These are phyloP conservation scores for Scleroderma bovista DNA, from an alignment of 768 basidiomycete species.

Conservation along the genomic window DNA sequence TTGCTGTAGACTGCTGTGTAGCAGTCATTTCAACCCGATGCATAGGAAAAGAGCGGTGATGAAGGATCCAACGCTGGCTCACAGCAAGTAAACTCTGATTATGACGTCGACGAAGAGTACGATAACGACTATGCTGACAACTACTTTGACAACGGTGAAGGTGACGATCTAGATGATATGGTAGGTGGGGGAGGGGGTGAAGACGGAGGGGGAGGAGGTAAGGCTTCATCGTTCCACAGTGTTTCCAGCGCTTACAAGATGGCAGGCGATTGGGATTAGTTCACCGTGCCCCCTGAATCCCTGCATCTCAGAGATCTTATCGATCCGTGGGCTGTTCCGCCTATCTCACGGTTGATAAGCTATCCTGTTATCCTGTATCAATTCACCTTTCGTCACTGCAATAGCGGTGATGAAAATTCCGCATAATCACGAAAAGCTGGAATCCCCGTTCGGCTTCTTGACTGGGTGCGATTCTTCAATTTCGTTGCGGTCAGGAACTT, in stretches of 20 bases:
- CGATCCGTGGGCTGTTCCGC: not conserved
- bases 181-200: constrained; percentile 65
- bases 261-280: constrained; percentile 24
- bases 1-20: not conserved
- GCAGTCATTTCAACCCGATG: not conserved
- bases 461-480: too few species aligned
- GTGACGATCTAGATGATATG: constrained; percentile 72
- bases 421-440: not conserved
- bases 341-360: not conserved
- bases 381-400: not conserved
- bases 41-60: constrained; percentile 64
- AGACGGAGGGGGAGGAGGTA: constrained; percentile 57
- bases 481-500: too few species aligned
- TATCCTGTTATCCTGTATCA: not conserved
- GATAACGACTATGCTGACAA: constrained; percentile 90
- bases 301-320: not conserved
- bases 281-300: not conserved
- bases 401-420: not conserved
- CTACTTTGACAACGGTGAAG: constrained; percentile 88
- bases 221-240: constrained; percentile 7
- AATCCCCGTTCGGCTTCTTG: not conserved
- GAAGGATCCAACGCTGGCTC: constrained; percentile 67
- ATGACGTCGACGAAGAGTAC: constrained; percentile 86
- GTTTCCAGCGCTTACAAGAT: not conserved
- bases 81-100: constrained; percentile 63